Evolutionary conservation across 768 basidiomycete species (phyloP).

Genomic region (Phlebiopsis gigantea): DNA sequence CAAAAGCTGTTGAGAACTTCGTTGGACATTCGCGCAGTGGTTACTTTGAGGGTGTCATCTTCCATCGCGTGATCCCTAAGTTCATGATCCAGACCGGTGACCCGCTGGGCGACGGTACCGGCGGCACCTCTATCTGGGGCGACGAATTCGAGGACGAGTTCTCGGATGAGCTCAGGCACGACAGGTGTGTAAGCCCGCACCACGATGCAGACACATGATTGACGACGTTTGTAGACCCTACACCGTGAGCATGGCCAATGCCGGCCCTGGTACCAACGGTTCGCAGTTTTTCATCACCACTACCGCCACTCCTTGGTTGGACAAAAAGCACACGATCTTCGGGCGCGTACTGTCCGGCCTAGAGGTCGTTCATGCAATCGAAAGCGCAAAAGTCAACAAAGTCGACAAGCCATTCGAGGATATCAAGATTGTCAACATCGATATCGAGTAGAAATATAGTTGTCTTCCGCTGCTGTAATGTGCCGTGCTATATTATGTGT

Average conservation of each 20-base stretch:
- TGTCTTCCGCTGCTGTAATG: constrained; percentile 1
- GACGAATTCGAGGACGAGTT: constrained; percentile 93
- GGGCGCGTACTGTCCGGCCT: constrained; percentile 83
- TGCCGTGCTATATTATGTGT: constrained; percentile 11
- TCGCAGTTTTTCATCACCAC: constrained; percentile 99
- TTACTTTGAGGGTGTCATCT: constrained; percentile 90
- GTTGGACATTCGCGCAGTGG: constrained; percentile 85
- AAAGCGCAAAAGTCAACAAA: constrained; percentile 84
- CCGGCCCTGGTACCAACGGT: constrained; percentile 85
- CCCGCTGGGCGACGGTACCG: constrained; percentile 91
- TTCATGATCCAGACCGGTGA: constrained; percentile 99
- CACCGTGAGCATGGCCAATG: constrained; percentile 93
- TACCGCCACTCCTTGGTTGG: constrained; percentile 88
- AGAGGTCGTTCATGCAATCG: constrained; percentile 88
- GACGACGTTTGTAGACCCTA: constrained; percentile 59
- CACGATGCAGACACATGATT: neutral
- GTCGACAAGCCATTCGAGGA: constrained; percentile 89
- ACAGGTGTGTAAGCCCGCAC: constrained; percentile 52
- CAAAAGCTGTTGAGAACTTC: constrained; percentile 97
- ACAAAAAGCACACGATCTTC: constrained; percentile 90
- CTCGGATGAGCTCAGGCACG: constrained; percentile 81
- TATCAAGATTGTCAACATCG: constrained; percentile 83
- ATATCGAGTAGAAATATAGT: constrained; percentile 47
- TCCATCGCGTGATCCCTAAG: constrained; percentile 97
- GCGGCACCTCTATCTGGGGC: constrained; percentile 88